These are phyloP conservation scores for Aspergillus sp. DNA, from an alignment of 2,329 filamentous ascomycete species.

Conservation along the genomic window DNA sequence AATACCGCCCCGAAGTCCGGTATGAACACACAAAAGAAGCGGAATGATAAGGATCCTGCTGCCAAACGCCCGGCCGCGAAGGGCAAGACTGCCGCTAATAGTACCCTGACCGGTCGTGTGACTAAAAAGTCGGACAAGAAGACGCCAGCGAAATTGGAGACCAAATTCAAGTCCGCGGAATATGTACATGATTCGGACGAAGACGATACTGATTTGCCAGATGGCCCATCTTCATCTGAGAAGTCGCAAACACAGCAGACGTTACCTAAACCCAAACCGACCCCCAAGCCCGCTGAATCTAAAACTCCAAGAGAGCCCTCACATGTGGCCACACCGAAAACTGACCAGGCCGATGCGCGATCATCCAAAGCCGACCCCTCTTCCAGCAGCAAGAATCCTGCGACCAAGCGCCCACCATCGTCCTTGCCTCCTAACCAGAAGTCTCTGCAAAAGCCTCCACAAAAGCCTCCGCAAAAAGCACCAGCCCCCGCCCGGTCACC, in stretches of 20 bases:
- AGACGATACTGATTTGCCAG: conserved; percentile 45
- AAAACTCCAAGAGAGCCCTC: conserved; percentile 19
- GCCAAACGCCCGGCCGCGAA: conserved; percentile 47
- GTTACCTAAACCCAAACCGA: conserved; percentile 20
- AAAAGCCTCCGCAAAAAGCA: conserved; percentile 57
- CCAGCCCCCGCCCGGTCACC: conserved; percentile 63
- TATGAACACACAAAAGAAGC: conserved; percentile 33
- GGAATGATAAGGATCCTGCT: conserved; percentile 41
- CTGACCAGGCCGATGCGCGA: conserved; percentile 22
- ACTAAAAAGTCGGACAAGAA: conserved; percentile 48
- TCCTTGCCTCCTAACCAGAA: conserved; percentile 41
- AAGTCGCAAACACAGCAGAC: conserved; percentile 18
- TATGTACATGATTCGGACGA: conserved; percentile 54
- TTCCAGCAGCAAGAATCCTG: conserved; percentile 29
- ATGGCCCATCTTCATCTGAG: conserved; percentile 25
- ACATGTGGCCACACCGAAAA: conserved; percentile 25
- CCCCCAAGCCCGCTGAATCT: conserved; percentile 20
- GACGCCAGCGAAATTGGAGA: conserved; percentile 37
- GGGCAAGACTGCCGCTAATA: conserved; percentile 51
- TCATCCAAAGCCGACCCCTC: conserved; percentile 24
- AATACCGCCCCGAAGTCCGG: conserved; percentile 27
- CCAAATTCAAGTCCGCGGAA: conserved; percentile 55
- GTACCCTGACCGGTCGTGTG: conserved; percentile 43
- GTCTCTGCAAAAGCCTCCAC: conserved; percentile 42
- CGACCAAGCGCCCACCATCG: conserved; percentile 36